Percentiles rank a stretch among this genome's conserved stretches.
Conservation (phyloP, 768 basidiomycete genomes). For the Mycena galopus region DNA sequence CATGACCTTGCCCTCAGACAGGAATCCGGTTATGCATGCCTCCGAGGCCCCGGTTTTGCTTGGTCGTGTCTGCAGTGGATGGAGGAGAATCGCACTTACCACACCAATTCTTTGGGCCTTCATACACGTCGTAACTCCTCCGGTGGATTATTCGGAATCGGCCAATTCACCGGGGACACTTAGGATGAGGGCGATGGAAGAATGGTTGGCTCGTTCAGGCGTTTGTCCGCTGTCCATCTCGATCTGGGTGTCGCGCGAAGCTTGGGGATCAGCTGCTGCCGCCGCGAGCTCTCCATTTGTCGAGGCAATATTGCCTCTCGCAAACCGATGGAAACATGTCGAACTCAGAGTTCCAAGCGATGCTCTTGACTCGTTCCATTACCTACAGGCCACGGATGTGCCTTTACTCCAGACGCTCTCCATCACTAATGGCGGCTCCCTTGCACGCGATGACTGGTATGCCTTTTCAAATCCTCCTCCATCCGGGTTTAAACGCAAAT, state of each 20-base stretch:
- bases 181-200: constrained; percentile 19
- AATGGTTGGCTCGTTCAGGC: constrained; percentile 22
- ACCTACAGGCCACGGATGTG: constrained; percentile 24
- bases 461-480: neutral
- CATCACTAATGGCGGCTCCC: constrained; percentile 25
- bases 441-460: constrained; percentile 33
- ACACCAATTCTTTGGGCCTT: constrained; percentile 20
- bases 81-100: constrained; percentile 18
- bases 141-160: constrained; percentile 19
- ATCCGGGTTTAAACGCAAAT: neutral
- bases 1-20: constrained; percentile 11
- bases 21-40: constrained; percentile 28
- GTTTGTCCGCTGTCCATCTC: constrained; percentile 28
- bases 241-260: constrained; percentile 28
- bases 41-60: constrained; percentile 25
- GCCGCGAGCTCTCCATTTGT: constrained; percentile 24
- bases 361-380: constrained; percentile 27
- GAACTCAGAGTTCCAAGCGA: constrained; percentile 30
- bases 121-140: constrained; percentile 22
- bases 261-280: constrained; percentile 11
- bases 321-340: constrained; percentile 24
- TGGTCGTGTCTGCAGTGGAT: constrained; percentile 27
- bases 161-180: neutral
- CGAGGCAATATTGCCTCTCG: constrained; percentile 25
- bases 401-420: constrained; percentile 24